These are phyloP conservation scores for Aspergillus sp. DNA, from an alignment of 2,329 filamentous ascomycete genomes.

Conservation along the genomic window DNA sequence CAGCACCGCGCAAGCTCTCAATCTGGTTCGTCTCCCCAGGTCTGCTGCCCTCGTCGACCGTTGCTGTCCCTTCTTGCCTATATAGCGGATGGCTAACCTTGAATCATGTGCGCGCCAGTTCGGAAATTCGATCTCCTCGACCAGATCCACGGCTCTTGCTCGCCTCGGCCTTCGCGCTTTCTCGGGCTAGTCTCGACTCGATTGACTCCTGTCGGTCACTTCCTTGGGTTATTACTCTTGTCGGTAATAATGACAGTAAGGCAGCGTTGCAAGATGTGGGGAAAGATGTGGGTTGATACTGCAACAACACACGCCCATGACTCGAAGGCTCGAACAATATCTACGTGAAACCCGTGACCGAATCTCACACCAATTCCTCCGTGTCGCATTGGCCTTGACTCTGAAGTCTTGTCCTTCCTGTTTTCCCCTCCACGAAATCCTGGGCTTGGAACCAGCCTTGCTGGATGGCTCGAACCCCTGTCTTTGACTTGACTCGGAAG, in stretches of 20 bases:
- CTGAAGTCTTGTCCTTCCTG: neutral
- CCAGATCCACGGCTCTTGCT: neutral
- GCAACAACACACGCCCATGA: neutral
- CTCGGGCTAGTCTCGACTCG: neutral
- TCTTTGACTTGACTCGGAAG: constrained; percentile 35
- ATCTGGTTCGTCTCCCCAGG: neutral
- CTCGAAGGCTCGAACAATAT: neutral
- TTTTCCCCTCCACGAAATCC: neutral
- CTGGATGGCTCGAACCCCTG: constrained; percentile 1
- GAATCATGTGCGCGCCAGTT: neutral
- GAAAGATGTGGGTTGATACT: neutral
- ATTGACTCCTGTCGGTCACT: neutral
- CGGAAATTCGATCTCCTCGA: neutral
- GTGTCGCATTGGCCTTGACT: neutral
- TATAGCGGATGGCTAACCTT: neutral
- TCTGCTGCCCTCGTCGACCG: neutral
- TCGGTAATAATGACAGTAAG: neutral
- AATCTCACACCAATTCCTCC: neutral
- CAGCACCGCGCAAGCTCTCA: neutral
- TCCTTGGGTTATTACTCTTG: neutral
- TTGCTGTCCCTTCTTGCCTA: neutral
- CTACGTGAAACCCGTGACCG: neutral
- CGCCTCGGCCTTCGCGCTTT: neutral
- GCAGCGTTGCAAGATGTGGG: neutral
- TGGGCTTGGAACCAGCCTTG: neutral